Evolutionary conservation across 495 filamentous ascomycete species (phyloP).

Genomic region (Neurospora sp.): DNA sequence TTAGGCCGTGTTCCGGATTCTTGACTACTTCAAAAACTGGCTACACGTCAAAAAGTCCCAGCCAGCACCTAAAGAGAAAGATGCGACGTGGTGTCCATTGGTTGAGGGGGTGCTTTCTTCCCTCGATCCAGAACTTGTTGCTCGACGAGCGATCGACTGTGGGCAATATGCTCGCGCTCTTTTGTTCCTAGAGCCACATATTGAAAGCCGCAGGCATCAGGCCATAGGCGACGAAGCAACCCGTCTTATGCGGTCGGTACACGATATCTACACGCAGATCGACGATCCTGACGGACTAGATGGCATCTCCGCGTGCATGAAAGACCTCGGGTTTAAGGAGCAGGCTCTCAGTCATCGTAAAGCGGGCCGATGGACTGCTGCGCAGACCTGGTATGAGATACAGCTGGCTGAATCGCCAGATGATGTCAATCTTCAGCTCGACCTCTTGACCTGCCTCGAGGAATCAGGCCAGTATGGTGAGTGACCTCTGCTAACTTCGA

Average conservation of each 20-base stretch:
- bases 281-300: slow-evolving; percentile 97
- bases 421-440: slow-evolving; percentile 65
- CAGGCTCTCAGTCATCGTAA: slow-evolving; percentile 87
- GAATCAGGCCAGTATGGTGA: slow-evolving; percentile 85
- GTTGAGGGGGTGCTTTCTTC: slow-evolving; percentile 39
- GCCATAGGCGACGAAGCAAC: slow-evolving; percentile 34
- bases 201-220: slow-evolving; percentile 47
- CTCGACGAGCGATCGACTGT: slow-evolving; percentile 78
- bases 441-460: slow-evolving; percentile 80
- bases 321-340: slow-evolving; percentile 75
- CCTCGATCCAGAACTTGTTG: slow-evolving; percentile 79
- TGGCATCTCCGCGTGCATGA: slow-evolving; percentile 78
- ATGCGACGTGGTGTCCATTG: slow-evolving; percentile 24
- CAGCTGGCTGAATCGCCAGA: slow-evolving; percentile 68
- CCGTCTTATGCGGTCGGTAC: slow-evolving; percentile 60
- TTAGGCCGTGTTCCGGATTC: slow-evolving; percentile 77
- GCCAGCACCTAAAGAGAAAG: slow-evolving; percentile 21
- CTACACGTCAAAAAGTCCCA: slow-evolving; percentile 54
- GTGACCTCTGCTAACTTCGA: slow-evolving; percentile 9
- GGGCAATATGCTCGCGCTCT: slow-evolving; percentile 85
- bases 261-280: slow-evolving; percentile 91
- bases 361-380: slow-evolving; percentile 93
- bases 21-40: slow-evolving; percentile 90
- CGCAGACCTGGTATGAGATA: slow-evolving; percentile 95
- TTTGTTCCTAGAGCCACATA: slow-evolving; percentile 89